Base-by-base conservation (phyloP, 2,329 filamentous ascomycete species). In the Neofusicoccum kwambonambiense region DNA sequence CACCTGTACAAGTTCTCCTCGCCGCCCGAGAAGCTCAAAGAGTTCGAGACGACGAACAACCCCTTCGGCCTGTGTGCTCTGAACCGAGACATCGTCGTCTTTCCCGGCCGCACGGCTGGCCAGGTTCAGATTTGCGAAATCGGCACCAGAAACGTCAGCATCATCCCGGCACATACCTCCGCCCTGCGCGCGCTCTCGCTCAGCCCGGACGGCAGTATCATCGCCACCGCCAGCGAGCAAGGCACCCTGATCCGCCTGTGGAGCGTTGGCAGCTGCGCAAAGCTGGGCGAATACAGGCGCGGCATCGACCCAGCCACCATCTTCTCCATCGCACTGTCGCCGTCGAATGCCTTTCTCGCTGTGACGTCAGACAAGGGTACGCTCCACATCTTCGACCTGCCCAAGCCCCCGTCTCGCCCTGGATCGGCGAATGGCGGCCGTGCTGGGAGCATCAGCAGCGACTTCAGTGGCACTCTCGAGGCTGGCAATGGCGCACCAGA, bases 341-440 rank as follows among this genome's bases (percentile, higher is more conserved):
- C 93, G 0, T 89, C 89, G 0, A 91, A 90, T 60, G 86, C 84
- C 49, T 85, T 93, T 73, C 84, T 98, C 11, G 95, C 95, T 31
- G 94, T 93, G 67, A 98, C 94, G 0, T 97, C 93, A 1, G 95
- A 99, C 82, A 99, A 98, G 79, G 93, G 92, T 5, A 99, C 93
- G 0, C 83, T 99, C 11, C 95, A 99, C 77, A 86, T 99, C 42
- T 99, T 97, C 74, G 93, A 98, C 73, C 84, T 97, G 0, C 89
- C 90, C 67, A 22, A 73, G 70, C 35, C 70, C 56, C 68, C 69
- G 3, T 34, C 52, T 11, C 54, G 37, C 6, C 35, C 44, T 6
- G 39, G 42, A 17, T 45, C 67, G 65, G 68, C 27, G 27, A 31
- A 31, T 31, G 49, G 47, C 22, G 50, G 49, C 4, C n/a, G 71